phyloP scores from a whole-genome alignment of 2,329 filamentous ascomycete genomes.

The Phaeosphaeriaceae sp. region DNA sequence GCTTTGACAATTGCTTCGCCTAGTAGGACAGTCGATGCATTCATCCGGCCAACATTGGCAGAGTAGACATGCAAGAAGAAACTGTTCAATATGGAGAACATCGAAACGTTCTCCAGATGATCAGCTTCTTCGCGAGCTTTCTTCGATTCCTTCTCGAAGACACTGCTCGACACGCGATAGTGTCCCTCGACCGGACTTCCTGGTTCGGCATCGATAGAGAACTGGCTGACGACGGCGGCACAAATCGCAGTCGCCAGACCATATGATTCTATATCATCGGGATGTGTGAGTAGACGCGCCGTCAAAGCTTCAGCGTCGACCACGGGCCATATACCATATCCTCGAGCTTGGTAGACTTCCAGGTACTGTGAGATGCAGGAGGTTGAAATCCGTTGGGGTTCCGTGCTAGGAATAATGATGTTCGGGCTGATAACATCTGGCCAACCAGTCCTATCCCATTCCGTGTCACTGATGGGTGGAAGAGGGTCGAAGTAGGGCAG shows the following conservation, averaged over 20 bases:
- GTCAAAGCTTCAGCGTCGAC: constrained; percentile 42
- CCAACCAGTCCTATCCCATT: constrained; percentile 31
- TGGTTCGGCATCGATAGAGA: constrained; percentile 40
- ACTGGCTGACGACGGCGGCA: constrained; percentile 45
- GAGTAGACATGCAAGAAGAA: constrained; percentile 47
- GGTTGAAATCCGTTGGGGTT: constrained; percentile 39
- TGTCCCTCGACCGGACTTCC: constrained; percentile 42
- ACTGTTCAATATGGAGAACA: constrained; percentile 37
- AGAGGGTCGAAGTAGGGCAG: constrained; percentile 31
- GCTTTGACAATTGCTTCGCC: constrained; percentile 45
- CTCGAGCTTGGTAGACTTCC: constrained; percentile 39
- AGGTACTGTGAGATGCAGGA: constrained; percentile 43
- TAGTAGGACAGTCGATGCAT: constrained; percentile 38
- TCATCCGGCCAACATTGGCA: constrained; percentile 45
- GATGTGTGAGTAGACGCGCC: constrained; percentile 40
- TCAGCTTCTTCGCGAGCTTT: constrained; percentile 36
- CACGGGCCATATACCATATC: constrained; percentile 45
- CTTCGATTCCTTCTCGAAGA: constrained; percentile 40
- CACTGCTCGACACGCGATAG: constrained; percentile 37
- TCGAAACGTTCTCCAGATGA: constrained; percentile 39
- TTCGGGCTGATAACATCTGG: constrained; percentile 31
- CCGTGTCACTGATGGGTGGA: constrained; percentile 27
- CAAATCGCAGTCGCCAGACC: constrained; percentile 41
- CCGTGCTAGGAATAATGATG: constrained; percentile 15
- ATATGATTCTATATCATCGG: constrained; percentile 42